phyloP scores from a whole-genome alignment of 2,329 filamentous ascomycete genomes.

The Penicillium sp. region DNA sequence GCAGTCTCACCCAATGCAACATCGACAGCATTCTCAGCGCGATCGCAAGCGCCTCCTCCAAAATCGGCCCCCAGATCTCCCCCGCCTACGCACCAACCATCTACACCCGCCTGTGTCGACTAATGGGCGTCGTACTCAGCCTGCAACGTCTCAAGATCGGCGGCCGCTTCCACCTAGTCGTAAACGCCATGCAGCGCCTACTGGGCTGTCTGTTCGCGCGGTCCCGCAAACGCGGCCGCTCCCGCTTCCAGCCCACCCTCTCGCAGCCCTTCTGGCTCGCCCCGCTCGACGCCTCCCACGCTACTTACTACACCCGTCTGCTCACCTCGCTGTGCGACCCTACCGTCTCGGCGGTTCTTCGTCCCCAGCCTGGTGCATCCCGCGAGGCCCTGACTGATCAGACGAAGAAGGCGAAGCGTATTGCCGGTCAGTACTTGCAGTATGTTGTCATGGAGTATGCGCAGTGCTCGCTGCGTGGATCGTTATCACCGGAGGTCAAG shows the following conservation, averaged over 20 bases:
- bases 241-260: conserved; percentile 25
- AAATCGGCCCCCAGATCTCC: conserved; percentile 33
- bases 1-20: conserved; percentile 45
- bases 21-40: conserved; percentile 44
- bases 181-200: conserved; percentile 55
- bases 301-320: conserved; percentile 53
- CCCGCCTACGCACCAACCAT: conserved; percentile 41
- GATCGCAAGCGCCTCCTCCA: conserved; percentile 38
- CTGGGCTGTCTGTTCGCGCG: conserved; percentile 56
- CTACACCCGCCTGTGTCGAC: conserved; percentile 54
- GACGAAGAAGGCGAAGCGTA: conserved; percentile 57
- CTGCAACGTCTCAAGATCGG: conserved; percentile 58
- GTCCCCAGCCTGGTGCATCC: conserved; percentile 33
- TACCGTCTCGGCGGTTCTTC: conserved; percentile 54
- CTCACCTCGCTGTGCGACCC: conserved; percentile 62
- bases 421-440: conserved; percentile 57
- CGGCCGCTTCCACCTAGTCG: conserved; percentile 59
- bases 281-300: conserved; percentile 44
- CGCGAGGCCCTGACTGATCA: conserved; percentile 55
- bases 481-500: conserved; percentile 53
- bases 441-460: conserved; percentile 59
- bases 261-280: conserved; percentile 35
- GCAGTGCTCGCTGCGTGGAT: conserved; percentile 50
- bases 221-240: conserved; percentile 35
- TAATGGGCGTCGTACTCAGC: conserved; percentile 54